Evolutionary conservation across 2,329 filamentous ascomycete species (phyloP).

Genomic region (Exophiala sp.): DNA sequence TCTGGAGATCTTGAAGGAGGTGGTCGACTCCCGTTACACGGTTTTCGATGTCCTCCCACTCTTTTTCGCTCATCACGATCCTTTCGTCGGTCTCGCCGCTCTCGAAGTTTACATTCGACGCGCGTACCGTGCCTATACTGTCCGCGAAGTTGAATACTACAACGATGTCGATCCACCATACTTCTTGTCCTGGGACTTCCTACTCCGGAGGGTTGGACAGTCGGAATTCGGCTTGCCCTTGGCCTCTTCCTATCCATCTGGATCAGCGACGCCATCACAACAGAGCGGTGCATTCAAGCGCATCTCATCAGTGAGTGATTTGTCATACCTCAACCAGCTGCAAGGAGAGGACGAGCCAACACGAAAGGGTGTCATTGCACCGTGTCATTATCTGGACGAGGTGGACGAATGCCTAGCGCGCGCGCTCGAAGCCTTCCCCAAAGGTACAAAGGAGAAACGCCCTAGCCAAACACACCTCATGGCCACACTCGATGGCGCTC

Average conservation of each 20-base stretch:
- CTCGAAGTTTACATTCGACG: slow-evolving; percentile 95
- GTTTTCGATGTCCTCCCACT: slow-evolving; percentile 93
- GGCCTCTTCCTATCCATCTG: slow-evolving; percentile 75
- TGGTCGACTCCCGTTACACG: slow-evolving; percentile 97
- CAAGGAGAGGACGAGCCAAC: slow-evolving; percentile 65
- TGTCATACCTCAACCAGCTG: slow-evolving; percentile 79
- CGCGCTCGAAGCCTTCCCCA: slow-evolving; percentile 78
- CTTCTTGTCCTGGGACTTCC: slow-evolving; percentile 90
- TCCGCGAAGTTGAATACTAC: slow-evolving; percentile 86
- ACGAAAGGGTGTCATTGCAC: slow-evolving; percentile 90
- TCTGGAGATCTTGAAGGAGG: slow-evolving; percentile 88
- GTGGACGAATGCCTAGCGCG: slow-evolving; percentile 80
- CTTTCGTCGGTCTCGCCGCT: slow-evolving; percentile 89
- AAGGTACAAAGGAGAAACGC: slow-evolving; percentile 55
- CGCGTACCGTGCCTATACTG: slow-evolving; percentile 90
- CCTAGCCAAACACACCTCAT: slow-evolving; percentile 58
- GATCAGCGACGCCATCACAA: slow-evolving; percentile 69
- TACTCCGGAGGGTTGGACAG: slow-evolving; percentile 87
- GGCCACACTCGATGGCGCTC: slow-evolving; percentile 66
- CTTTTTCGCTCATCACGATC: slow-evolving; percentile 92
- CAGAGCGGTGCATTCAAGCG: slow-evolving; percentile 68
- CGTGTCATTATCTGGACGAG: slow-evolving; percentile 90
- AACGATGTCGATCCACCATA: slow-evolving; percentile 71
- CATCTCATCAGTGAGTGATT: slow-evolving; percentile 92
- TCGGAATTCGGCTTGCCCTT: slow-evolving; percentile 82